These are phyloP conservation scores for carrot (Daucus carota) DNA, from an alignment of 129 eudicot species.

Conservation along the genomic window DNA sequence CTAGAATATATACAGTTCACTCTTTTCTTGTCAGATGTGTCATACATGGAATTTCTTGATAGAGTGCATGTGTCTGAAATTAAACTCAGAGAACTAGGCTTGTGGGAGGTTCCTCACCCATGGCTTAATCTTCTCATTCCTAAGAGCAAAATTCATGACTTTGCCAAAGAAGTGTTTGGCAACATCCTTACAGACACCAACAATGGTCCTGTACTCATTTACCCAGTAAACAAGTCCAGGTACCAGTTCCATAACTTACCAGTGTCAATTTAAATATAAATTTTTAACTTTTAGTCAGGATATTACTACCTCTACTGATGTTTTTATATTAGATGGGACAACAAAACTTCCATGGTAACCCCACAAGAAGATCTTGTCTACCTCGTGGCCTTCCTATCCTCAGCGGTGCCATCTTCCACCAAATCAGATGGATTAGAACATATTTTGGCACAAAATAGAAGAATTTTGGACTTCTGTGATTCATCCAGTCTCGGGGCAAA, in stretches of 20 bases:
- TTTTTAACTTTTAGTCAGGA: background rate
- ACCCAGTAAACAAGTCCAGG: constrained; percentile 95
- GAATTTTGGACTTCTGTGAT: constrained; percentile 50
- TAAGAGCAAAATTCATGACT: constrained; percentile 51
- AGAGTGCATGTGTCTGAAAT: constrained; percentile 78
- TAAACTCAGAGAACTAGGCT: constrained; percentile 70
- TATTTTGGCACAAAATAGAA: constrained; percentile 53
- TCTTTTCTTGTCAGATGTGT: constrained; percentile 66
- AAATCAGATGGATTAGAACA: constrained; percentile 64
- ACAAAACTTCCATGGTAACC: constrained; percentile 69
- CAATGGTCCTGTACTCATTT: constrained; percentile 91
- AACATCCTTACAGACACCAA: constrained; percentile 73
- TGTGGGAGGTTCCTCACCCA: constrained; percentile 97
- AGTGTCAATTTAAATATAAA: background rate
- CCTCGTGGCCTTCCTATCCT: constrained; percentile 66
- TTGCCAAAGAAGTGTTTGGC: constrained; percentile 75
- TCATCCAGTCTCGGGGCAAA: constrained; percentile 47
- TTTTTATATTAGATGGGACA: constrained; percentile 56
- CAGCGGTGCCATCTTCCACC: constrained; percentile 76
- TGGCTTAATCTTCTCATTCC: constrained; percentile 96
- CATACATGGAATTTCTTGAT: constrained; percentile 72
- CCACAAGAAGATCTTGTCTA: constrained; percentile 77
- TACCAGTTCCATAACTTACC: constrained; percentile 14
- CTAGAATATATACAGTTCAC: constrained; percentile 58
- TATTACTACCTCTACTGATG: background rate